A percentile compares a stretch with the other conserved stretches of the same genome.
Conservation (phyloP, 495 filamentous ascomycete genomes). For the Penicillium arizonense region DNA sequence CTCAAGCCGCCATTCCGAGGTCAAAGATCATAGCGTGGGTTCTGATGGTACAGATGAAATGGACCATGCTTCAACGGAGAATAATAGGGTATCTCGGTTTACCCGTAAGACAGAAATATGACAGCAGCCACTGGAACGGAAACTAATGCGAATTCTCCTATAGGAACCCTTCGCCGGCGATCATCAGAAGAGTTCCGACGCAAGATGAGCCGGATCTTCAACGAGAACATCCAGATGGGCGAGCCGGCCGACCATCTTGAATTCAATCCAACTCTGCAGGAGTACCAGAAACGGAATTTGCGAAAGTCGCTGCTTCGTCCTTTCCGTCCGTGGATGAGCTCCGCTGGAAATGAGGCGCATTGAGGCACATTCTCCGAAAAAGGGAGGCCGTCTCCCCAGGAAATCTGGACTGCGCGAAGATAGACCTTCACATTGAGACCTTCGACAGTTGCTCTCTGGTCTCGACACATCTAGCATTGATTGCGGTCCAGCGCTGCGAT, state of each 20-base stretch:
- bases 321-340: slow-evolving; percentile 2
- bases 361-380: neutral
- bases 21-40: neutral
- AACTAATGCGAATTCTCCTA: neutral
- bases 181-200: slow-evolving; percentile 42
- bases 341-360: neutral
- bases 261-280: slow-evolving; percentile 15
- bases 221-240: slow-evolving; percentile 32
- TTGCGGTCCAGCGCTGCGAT: neutral
- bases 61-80: slow-evolving; percentile 7
- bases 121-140: neutral
- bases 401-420: neutral
- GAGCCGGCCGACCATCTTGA: slow-evolving; percentile 26
- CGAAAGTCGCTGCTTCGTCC: slow-evolving; percentile 19
- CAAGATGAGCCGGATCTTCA: slow-evolving; percentile 37
- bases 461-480: slow-evolving; percentile 1
- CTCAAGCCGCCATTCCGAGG: slow-evolving; percentile 4
- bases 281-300: slow-evolving; percentile 5
- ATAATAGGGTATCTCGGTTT: slow-evolving; percentile 7
- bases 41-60: slow-evolving; percentile 1
- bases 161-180: slow-evolving; percentile 27
- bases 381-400: neutral
- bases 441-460: neutral
- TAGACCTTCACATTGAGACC: neutral
- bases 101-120: slow-evolving; percentile 12